Evolutionary conservation across 2,329 filamentous ascomycete genomes (phyloP).

Genomic region (Dactylonectria macrodidyma): DNA sequence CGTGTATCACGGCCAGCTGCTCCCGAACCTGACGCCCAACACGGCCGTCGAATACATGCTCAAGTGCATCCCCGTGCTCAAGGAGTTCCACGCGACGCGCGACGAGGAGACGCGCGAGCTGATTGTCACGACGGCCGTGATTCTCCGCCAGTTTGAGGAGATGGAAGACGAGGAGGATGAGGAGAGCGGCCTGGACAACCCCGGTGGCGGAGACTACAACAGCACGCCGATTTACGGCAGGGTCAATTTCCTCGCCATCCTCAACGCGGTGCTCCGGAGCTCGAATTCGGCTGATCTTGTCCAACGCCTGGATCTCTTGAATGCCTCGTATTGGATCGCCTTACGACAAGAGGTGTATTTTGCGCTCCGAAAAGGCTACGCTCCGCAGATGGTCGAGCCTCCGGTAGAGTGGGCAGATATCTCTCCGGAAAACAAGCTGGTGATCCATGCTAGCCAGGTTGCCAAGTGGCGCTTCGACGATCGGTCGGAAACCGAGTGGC

Average conservation of each 20-base stretch:
- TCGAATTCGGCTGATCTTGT: slow-evolving; percentile 34
- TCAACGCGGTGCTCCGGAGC: slow-evolving; percentile 39
- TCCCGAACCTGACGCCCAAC: slow-evolving; percentile 17
- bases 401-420: slow-evolving; percentile 39
- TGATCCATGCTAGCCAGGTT: slow-evolving; percentile 39
- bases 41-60: slow-evolving; percentile 44
- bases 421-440: slow-evolving; percentile 38
- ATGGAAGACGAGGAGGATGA: slow-evolving; percentile 40
- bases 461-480: slow-evolving; percentile 39
- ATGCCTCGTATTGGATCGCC: slow-evolving; percentile 43
- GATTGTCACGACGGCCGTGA: slow-evolving; percentile 34
- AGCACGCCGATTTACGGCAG: slow-evolving; percentile 2
- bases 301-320: slow-evolving; percentile 19
- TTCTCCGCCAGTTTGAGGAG: slow-evolving; percentile 40
- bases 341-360: slow-evolving; percentile 42
- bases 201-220: neutral
- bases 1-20: slow-evolving; percentile 31
- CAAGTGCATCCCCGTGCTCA: slow-evolving; percentile 34
- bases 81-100: slow-evolving; percentile 36
- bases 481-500: slow-evolving; percentile 36
- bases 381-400: slow-evolving; percentile 39
- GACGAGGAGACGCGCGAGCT: slow-evolving; percentile 40
- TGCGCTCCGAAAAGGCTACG: slow-evolving; percentile 31
- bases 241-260: slow-evolving; percentile 37
- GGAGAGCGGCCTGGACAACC: neutral